Base-by-base conservation (phyloP, 2,329 filamentous ascomycete species). In the Ophiostoma populinum region DNA sequence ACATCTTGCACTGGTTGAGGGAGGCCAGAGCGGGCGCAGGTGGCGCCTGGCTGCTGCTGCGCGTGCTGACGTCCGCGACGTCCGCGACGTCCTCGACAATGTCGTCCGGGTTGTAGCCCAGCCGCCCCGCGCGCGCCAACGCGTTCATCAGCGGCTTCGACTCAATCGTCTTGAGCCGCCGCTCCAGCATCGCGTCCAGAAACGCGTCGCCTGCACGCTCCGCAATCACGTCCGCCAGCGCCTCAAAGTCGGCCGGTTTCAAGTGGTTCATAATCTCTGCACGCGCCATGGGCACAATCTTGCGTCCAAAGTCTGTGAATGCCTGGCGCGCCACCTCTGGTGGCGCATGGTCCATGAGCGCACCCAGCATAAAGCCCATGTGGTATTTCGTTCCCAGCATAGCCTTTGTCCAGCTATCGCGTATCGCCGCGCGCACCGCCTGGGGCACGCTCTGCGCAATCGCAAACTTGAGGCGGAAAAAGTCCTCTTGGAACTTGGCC, bases 141-240 rank as follows among this genome's bases (percentile, higher is more conserved):
- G 66, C 63, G 38, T 71, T 70, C 35, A 73, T 62, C 3, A 73
- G 56, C 11, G 61, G 57, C 18, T 64, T 59, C 1, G 65, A 66
- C 8, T 60, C 58, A 34, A 73, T 71, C 2, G 63, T 67, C 30
- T 57, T 55, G 4, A 73, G 53, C 0, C 68, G 62, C 36, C 50
- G 54, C 13, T 62, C 60, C n/a, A 73, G 46, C 4, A 59, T 65
- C 36, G 54, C 58, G 45, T 71, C 67, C 2, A 72, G 55, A 36
- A 73, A 69, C 1, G 42, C 38, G 21, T 62, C 50, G 42, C 64
- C 65, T 11, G 57, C 60, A 34, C 59, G 64, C 32, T 50, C 42
- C 6, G 71, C 48, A 19, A 72, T 56, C 1, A 46, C 21, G 18
- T 60, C 51, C 3, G 55, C 52, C 12, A 67, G 44, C 2, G 56